Evolutionary conservation across 495 filamentous ascomycete species (phyloP), one percentile per base, ranked within the genome.

Genomic region (Penicillium argentinense): DNA sequence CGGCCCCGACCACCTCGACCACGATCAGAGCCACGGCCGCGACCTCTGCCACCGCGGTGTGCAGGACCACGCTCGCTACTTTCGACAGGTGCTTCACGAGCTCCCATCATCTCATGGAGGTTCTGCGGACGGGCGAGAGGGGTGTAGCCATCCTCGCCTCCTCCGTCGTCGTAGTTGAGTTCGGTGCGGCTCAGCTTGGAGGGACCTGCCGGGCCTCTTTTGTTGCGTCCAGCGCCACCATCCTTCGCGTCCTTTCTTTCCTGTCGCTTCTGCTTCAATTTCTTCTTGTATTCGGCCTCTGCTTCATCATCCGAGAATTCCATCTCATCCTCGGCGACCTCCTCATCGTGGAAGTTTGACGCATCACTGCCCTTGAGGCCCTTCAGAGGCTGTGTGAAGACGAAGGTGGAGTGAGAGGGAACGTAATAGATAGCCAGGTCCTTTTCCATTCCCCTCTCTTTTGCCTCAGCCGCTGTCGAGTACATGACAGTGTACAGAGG

Each of bases 221-320:
- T 67, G 24, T 43, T 30, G 58, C 66, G 66, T 51, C 66, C 61
- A 46, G 58, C 36, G 21, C 56, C 44, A 47, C 66, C 53, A 56
- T 69, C 49, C 39, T 57, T 64, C 26, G 64, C 63, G 13, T 73
- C 67, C 54, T 71, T 68, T 62, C 64, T 77, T 51, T 74, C 72
- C 45, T 77, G 64, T 43, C 73, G 59, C 53, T 77, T 77, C 62
- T 84, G 71, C 66, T 87, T 87, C 50, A 79, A 60, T 56, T 82
- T 87, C 39, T 74, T 70, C 72, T 86, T 95, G 60, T 88, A 80
- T 55, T 91, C 88, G 5, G 83, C 84, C 63, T 97, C 93, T 16
- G 86, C 86, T 69, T 97, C 93, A 51, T 98, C 93, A 53, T 97
- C 93, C 0, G 91, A 96, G 58, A 97, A 97, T 57, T 97, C 93